Base-by-base conservation (phyloP, 225 moss, liverwort and hornwort genomes). In the Marchantia paleacea region DNA sequence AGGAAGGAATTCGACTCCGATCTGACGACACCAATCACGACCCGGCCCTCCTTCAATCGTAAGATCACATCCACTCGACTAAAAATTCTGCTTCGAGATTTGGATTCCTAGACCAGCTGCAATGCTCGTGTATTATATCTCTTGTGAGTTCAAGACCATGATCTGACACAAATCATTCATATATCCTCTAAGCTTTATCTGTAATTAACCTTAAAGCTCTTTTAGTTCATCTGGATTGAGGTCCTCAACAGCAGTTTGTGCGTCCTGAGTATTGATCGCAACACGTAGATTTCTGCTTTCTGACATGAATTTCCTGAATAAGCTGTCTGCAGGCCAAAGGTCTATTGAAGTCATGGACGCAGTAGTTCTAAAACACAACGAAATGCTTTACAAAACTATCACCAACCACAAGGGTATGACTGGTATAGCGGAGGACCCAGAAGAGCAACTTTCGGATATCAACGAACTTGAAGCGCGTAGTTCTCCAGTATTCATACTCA, bases 331-430 rank as follows among this genome's bases (percentile, higher is more conserved):
- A 83, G 86, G 69, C 61, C 80, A 62, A 7, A 55, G 76, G 8
- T 84, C 75, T 49, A 39, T 81, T 14, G 71, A 79, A 15, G 24
- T 81, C 47, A 87, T 87, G 75, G 80, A 84, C 70, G 75, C 84
- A 15, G 79, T 84, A 6, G 84, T 87, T 26, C 70, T 68, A 52
- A 69, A 55, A 52, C 86, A 84, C 76, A 87, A 81, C 60, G 86
- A 87, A 69, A 72, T 83, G 78, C 81, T 87, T 28, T 87, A 70
- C 52, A 78, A 79, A 64, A 87, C 83, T 8, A 84, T 87, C 10
- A 69, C 28, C 52, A 87, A 84, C 57, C 75, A 79, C 73, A 82
- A 57, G 15, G 54, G 81, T 20, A 63, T 78, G 73, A 20, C 55
- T n/a, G 64, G 62, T 0, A 18, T 72, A n/a, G 69, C 60, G 5